Conservation (phyloP, 805 yeast genomes). For the Metschnikowia henanensis region DNA sequence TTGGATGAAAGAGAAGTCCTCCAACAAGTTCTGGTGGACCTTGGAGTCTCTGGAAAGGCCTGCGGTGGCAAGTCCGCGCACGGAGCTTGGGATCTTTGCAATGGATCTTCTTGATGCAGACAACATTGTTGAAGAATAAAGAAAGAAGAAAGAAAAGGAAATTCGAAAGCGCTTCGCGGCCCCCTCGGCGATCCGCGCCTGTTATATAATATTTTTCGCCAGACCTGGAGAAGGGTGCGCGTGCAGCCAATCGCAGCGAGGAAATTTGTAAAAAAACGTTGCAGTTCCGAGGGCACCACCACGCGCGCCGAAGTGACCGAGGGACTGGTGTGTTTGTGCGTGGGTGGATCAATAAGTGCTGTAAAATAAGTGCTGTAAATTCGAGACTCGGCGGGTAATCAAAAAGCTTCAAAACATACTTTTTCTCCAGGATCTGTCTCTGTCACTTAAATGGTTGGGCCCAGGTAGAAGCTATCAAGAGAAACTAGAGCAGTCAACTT, state of each 20-base stretch:
- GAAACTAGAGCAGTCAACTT: too few species aligned
- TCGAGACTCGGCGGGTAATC: not conserved
- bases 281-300: slow-evolving; percentile 16
- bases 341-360: not conserved
- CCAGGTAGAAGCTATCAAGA: too few species aligned
- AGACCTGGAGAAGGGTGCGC: slow-evolving; percentile 15
- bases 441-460: too few species aligned
- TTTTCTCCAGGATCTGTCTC: too few species aligned
- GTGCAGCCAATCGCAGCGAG: slow-evolving; percentile 24
- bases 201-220: slow-evolving; percentile 13
- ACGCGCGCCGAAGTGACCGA: not conserved
- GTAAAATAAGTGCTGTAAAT: not conserved
- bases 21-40: slow-evolving; percentile 68
- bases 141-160: slow-evolving; percentile 2
- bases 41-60: slow-evolving; percentile 24
- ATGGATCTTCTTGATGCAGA: slow-evolving; percentile 41
- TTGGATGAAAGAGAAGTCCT: slow-evolving; percentile 81
- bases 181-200: slow-evolving; percentile 6
- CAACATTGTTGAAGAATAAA: slow-evolving; percentile 31
- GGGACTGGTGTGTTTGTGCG: not conserved
- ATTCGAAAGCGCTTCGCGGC: not conserved
- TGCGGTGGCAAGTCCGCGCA: slow-evolving; percentile 24
- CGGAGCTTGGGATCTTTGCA: slow-evolving; percentile 21
- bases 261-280: slow-evolving; percentile 22
- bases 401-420: too few species aligned